Evolutionary conservation across 495 filamentous ascomycete genomes (phyloP), one percentile per base, ranked within the genome.

Genomic region (Jackrogersella minutella): DNA sequence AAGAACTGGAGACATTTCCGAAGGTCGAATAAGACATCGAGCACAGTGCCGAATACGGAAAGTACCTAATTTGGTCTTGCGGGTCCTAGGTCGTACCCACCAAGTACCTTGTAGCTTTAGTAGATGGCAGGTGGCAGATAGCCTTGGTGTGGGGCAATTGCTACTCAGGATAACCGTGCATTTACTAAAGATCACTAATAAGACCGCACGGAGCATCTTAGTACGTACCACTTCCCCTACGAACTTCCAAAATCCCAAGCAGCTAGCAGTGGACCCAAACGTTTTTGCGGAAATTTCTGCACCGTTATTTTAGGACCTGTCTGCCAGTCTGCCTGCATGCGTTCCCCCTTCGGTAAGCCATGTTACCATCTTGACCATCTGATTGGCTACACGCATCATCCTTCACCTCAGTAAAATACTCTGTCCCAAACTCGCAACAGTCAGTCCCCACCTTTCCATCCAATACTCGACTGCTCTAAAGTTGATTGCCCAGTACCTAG

Each of bases 281-380:
- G 44, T 57, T 55, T n/a, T 50, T 69, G 61, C 66, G 66, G 66
- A 69, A 69, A 69, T 69, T 69, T 69, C 66, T 69, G 66, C 66
- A 69, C 66, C 66, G 66, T 69, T 69, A 69, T 69, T 69, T 65
- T 69, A 69, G 61, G 57, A 69, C n/a, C n/a, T n/a, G 43, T 30
- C 51, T 61, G 28, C 43, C n/a, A n/a, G n/a, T n/a, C n/a, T 47
- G 30, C 37, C 60, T 69, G 61, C 61, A 60, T 65, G 55, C 31
- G 56, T 65, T 69, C 61, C 66, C 66, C 66, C 66, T 69, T 69
- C 66, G 66, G 66, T 69, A 69, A 69, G 66, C 66, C 55, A 64
- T 64, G 28, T 44, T 30, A 58, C 43, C 33, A 26, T 26, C 16
- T 53, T 14, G 31, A 33, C 4, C 2, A 26, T 40, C 7, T 58